A percentile compares a stretch with the other conserved stretches of the same genome.
Conservation (phyloP, 306 rosid genomes). For the Begonia fuchsioides region DNA sequence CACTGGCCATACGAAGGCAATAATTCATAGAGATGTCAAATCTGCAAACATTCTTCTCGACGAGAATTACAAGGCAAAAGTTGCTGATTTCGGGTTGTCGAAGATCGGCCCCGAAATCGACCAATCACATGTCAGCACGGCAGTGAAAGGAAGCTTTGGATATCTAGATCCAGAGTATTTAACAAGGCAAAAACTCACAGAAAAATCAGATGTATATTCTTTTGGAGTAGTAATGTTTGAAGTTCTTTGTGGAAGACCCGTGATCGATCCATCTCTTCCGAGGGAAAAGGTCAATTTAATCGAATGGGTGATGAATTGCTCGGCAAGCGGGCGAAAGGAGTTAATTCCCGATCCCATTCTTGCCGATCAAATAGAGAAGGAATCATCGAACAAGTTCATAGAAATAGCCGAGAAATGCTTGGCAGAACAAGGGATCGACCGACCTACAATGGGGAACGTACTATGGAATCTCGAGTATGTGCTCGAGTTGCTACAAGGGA, state of each 20-base stretch:
- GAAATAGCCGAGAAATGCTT: conserved; percentile 43
- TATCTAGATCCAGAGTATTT: conserved; percentile 72
- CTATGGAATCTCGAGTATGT: conserved; percentile 60
- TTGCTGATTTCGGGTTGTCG: conserved; percentile 65
- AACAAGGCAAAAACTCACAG: conserved; percentile 42
- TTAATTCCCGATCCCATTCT: conserved; percentile 30
- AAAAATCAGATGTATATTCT: conserved; percentile 62
- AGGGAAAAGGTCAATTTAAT: conserved; percentile 36
- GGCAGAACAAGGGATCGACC: conserved; percentile 27
- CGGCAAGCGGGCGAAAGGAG: conserved; percentile 18
- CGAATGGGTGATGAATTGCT: conserved; percentile 37
- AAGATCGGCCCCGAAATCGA: conserved; percentile 51
- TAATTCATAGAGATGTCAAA: conserved; percentile 68
- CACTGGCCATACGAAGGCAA: conserved; percentile 45
- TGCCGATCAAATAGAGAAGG: conserved; percentile 21
- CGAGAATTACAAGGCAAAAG: conserved; percentile 45
- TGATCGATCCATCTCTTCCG: conserved; percentile 46
- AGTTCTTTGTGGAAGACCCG: conserved; percentile 62
- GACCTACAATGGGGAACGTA: conserved; percentile 60
- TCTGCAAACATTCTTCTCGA: conserved; percentile 63
- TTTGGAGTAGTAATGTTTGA: conserved; percentile 69
- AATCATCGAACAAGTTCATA: conserved; percentile 25
- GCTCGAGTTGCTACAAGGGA: conserved; percentile 34
- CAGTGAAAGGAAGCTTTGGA: conserved; percentile 64
- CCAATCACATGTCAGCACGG: conserved; percentile 51